Evolutionary conservation across 108 stramenopile species (phyloP).

Genomic region (Cyclotella atomus): DNA sequence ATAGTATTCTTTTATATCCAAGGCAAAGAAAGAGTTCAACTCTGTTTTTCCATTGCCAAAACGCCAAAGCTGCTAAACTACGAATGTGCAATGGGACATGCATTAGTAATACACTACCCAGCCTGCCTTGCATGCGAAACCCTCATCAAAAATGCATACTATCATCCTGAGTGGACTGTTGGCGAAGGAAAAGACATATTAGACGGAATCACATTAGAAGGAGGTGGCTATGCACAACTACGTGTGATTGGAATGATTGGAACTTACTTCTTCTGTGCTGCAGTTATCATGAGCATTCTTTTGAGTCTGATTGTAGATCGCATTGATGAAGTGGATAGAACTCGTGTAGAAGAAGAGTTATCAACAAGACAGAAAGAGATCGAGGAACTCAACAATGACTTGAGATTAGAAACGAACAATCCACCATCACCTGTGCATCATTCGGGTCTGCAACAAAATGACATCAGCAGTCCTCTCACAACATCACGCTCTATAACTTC

Average conservation of each 20-base stretch:
- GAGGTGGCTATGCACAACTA: constrained; percentile 68
- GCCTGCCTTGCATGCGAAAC: constrained; percentile 61
- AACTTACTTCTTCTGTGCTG: constrained; percentile 82
- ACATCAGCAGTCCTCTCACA: neutral
- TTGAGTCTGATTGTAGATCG: constrained; percentile 72
- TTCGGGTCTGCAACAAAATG: neutral
- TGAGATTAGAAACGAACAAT: neutral
- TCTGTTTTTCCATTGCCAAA: neutral
- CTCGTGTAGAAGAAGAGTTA: constrained; percentile 21
- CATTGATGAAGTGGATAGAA: constrained; percentile 48
- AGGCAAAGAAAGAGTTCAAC: neutral
- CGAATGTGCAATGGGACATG: constrained; percentile 49
- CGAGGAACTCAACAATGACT: neutral
- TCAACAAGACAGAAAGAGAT: constrained; percentile 12
- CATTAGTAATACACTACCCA: constrained; percentile 50
- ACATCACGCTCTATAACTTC: neutral
- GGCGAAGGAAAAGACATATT: constrained; percentile 54
- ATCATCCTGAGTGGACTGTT: constrained; percentile 63
- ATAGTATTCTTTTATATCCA: too few relatives aligned
- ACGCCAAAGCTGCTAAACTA: constrained; percentile 40
- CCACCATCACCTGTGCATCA: neutral
- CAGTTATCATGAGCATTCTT: constrained; percentile 81
- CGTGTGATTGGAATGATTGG: constrained; percentile 76
- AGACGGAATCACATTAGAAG: constrained; percentile 62
- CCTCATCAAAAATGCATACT: constrained; percentile 56